These are phyloP conservation scores for Colletotrichum neosansevieriae DNA, from an alignment of 2,329 filamentous ascomycete genomes.

Conservation along the genomic window DNA sequence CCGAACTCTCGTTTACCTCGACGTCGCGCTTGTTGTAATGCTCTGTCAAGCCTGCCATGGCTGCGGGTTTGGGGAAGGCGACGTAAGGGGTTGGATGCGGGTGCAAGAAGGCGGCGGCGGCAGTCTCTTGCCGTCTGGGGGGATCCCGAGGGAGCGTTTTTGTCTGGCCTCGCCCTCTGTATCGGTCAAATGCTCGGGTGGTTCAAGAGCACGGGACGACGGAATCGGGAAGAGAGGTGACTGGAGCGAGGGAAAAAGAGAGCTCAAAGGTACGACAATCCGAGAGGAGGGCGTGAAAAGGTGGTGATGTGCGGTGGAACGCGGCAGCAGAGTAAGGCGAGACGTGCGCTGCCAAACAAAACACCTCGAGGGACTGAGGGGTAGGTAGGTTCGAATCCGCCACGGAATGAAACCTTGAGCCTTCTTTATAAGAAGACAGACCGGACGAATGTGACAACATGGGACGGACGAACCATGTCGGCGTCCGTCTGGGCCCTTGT, in stretches of 20 bases:
- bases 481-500: slow-evolving; percentile 14
- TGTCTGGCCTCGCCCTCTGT: slow-evolving; percentile 1
- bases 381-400: neutral
- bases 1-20: slow-evolving; percentile 36
- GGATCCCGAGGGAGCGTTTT: slow-evolving; percentile 9
- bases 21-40: slow-evolving; percentile 32
- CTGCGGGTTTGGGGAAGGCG: slow-evolving; percentile 15
- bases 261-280: neutral
- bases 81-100: neutral
- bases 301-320: slow-evolving; percentile 30
- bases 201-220: slow-evolving; percentile 15
- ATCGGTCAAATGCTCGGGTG: slow-evolving; percentile 18
- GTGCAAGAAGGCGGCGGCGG: slow-evolving; percentile 5
- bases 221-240: neutral
- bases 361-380: slow-evolving; percentile 9
- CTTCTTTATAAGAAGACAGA: slow-evolving; percentile 19
- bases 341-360: slow-evolving; percentile 4
- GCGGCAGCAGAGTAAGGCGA: neutral
- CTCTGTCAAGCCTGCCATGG: slow-evolving; percentile 30
- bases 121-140: slow-evolving; percentile 12
- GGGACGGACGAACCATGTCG: slow-evolving; percentile 24
- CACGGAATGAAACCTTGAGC: slow-evolving; percentile 18
- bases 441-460: slow-evolving; percentile 17
- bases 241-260: neutral
- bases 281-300: neutral